These are phyloP conservation scores for Eremomyces bilateralis DNA, from an alignment of 495 filamentous ascomycete genomes.

Conservation along the genomic window DNA sequence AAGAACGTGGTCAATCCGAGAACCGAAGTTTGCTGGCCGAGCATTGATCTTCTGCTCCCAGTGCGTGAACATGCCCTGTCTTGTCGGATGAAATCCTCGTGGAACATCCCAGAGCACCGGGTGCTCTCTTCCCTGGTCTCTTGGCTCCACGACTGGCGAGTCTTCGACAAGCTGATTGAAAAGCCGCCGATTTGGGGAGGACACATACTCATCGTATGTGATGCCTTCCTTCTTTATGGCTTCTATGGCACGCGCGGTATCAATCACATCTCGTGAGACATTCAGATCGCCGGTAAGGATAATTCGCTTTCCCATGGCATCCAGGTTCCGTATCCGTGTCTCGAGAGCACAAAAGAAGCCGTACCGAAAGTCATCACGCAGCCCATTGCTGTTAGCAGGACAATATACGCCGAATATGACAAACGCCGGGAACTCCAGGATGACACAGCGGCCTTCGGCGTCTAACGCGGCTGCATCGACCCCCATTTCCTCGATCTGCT, in stretches of 20 bases:
- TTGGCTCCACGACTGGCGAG: constrained; percentile 44
- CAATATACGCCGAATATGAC: constrained; percentile 80
- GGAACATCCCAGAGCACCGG: constrained; percentile 74
- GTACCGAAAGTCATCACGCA: constrained; percentile 62
- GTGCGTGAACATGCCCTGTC: constrained; percentile 87
- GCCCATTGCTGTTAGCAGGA: constrained; percentile 69
- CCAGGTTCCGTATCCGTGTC: constrained; percentile 60
- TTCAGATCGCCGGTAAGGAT: constrained; percentile 81
- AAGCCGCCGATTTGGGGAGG: constrained; percentile 50
- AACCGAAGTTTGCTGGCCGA: constrained; percentile 75
- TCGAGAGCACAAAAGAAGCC: constrained; percentile 64
- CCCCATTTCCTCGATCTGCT: constrained; percentile 36
- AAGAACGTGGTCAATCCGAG: constrained; percentile 82
- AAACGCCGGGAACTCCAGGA: constrained; percentile 92
- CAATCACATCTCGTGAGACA: constrained; percentile 52
- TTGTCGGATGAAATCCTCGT: constrained; percentile 54
- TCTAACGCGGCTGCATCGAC: constrained; percentile 56
- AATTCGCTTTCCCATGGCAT: constrained; percentile 59
- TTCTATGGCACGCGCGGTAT: constrained; percentile 49
- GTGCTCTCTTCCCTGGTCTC: constrained; percentile 49
- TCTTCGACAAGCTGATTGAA: constrained; percentile 67
- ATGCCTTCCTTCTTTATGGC: constrained; percentile 45
- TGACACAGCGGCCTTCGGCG: constrained; percentile 74
- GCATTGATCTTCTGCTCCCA: constrained; percentile 78
- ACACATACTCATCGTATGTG: constrained; percentile 46